These are phyloP conservation scores for Atkinsonella hypoxylon DNA, from an alignment of 2,329 filamentous ascomycete species.

Conservation along the genomic window DNA sequence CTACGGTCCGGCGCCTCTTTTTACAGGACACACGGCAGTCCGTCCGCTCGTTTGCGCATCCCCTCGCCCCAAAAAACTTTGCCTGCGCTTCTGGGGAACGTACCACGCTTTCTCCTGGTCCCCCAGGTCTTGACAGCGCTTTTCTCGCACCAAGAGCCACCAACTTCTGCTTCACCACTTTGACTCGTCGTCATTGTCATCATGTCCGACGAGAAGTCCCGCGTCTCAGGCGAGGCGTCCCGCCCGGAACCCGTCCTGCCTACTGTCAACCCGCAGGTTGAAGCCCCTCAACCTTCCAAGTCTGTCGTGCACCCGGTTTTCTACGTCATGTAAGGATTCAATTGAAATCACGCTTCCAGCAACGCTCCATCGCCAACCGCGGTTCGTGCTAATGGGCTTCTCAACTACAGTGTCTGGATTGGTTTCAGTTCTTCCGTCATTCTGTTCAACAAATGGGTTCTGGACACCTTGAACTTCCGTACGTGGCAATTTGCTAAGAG, in stretches of 20 bases:
- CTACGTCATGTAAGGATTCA: slow-evolving; percentile 57
- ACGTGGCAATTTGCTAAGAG: slow-evolving; percentile 18
- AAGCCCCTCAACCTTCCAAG: slow-evolving; percentile 58
- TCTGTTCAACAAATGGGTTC: slow-evolving; percentile 98
- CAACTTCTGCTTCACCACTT: slow-evolving; percentile 22
- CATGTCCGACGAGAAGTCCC: slow-evolving; percentile 63
- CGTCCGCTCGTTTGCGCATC: slow-evolving; percentile 28
- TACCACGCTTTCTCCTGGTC: slow-evolving; percentile 2
- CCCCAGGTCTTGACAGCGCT: neutral
- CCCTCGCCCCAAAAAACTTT: slow-evolving; percentile 10
- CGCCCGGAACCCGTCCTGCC: slow-evolving; percentile 60
- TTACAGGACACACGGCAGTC: slow-evolving; percentile 21
- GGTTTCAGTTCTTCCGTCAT: slow-evolving; percentile 86
- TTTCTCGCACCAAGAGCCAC: slow-evolving; percentile 9
- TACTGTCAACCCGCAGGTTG: slow-evolving; percentile 62
- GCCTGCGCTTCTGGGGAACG: slow-evolving; percentile 12
- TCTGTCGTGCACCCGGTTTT: slow-evolving; percentile 64
- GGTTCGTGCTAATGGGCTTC: neutral
- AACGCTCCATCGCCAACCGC: neutral
- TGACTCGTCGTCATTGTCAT: slow-evolving; percentile 7
- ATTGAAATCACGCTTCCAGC: neutral
- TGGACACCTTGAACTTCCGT: slow-evolving; percentile 71
- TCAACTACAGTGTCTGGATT: slow-evolving; percentile 68
- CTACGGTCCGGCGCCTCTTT: slow-evolving; percentile 4
- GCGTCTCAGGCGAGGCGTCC: slow-evolving; percentile 66